Conservation (phyloP, 129 eudicot genomes). For the Flaveria sonorensis region DNA sequence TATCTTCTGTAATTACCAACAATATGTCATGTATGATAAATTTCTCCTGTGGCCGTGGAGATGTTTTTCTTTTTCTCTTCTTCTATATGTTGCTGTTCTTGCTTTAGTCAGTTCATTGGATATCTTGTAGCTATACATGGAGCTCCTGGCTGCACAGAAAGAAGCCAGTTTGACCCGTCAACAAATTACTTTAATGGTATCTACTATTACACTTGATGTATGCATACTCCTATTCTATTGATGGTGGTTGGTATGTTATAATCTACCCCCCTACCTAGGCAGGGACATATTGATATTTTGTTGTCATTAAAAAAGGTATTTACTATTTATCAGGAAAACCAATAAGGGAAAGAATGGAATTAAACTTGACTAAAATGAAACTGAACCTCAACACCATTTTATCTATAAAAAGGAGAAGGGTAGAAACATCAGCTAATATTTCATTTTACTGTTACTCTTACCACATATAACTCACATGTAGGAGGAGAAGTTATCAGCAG, state of each 20-base stretch:
- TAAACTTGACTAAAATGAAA: not conserved
- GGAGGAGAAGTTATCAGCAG: constrained; percentile 49
- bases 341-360: not conserved
- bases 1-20: not conserved
- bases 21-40: not conserved
- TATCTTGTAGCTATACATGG: constrained; percentile 51
- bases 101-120: constrained; percentile 14
- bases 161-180: constrained; percentile 62
- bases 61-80: not conserved
- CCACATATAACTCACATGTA: constrained; percentile 31
- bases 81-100: not conserved
- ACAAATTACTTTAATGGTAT: constrained; percentile 43
- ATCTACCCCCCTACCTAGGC: not conserved
- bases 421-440: constrained; percentile 18
- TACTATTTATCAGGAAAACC: not conserved
- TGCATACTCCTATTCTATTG: constrained; percentile 16
- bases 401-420: constrained; percentile 13
- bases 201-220: constrained; percentile 26
- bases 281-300: not conserved
- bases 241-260: constrained; percentile 11
- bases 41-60: not conserved
- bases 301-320: not conserved
- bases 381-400: not conserved
- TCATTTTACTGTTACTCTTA: constrained; percentile 11
- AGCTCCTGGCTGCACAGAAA: constrained; percentile 64